phyloP scores from a whole-genome alignment of 345 rosid species.

The Lagerstroemia speciosa region DNA sequence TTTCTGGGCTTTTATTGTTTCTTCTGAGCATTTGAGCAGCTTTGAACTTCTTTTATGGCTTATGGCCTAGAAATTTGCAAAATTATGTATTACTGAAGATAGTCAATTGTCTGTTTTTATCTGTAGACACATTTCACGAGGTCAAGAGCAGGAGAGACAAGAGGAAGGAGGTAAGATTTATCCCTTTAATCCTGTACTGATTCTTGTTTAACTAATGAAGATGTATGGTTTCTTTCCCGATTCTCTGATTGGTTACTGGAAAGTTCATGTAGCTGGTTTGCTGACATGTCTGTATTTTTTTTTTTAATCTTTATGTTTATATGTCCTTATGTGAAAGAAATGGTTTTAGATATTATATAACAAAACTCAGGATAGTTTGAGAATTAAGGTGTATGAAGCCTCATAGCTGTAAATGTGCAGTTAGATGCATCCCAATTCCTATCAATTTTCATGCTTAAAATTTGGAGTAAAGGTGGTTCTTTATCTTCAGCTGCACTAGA shows the following conservation, averaged over 20 bases:
- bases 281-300: neutral
- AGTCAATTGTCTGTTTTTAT: neutral
- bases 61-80: neutral
- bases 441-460: neutral
- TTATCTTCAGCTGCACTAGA: neutral
- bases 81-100: neutral
- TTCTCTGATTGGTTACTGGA: neutral
- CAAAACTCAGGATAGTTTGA: neutral
- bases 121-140: constrained; percentile 88
- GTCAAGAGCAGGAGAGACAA: constrained; percentile 61
- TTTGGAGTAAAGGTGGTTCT: neutral
- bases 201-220: neutral
- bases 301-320: no score
- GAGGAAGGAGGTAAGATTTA: constrained; percentile 54
- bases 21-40: neutral
- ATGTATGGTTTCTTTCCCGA: neutral
- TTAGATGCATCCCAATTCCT: neutral
- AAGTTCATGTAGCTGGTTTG: neutral
- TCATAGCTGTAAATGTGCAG: neutral
- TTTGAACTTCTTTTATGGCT: neutral
- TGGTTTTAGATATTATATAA: no score
- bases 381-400: neutral
- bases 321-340: no score
- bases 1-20: neutral
- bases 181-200: neutral